A percentile compares a stretch with the other conserved stretches of the same genome.
phyloP scores from a whole-genome alignment of 192 early-diverging fungal genomes.

The Gaertneriomyces semiglobifer region DNA sequence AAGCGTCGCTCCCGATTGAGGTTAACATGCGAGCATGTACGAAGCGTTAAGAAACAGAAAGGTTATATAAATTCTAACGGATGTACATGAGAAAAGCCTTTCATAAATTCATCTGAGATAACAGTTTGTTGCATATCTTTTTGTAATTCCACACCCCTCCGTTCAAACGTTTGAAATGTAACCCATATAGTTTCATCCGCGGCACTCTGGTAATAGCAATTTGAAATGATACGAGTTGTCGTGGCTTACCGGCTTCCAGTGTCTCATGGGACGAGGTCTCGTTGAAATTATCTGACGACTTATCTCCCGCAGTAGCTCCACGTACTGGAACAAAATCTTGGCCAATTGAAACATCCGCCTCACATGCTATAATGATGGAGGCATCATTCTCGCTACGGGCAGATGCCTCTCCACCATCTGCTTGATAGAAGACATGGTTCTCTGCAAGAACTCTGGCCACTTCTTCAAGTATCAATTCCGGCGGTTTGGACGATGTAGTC shows the following conservation, averaged over 20 bases:
- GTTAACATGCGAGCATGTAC: no score
- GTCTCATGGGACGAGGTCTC: neutral
- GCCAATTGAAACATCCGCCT: constrained; percentile 26
- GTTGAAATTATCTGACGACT: neutral
- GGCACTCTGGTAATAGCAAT: constrained; percentile 45
- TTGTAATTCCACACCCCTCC: constrained; percentile 58
- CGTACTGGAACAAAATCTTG: neutral
- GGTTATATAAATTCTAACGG: no score
- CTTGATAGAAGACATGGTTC: neutral
- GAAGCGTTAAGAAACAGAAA: no score
- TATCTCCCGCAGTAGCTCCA: neutral
- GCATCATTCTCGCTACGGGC: neutral
- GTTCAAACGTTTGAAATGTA: constrained; percentile 48
- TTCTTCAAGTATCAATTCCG: constrained; percentile 35
- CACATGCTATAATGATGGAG: constrained; percentile 27
- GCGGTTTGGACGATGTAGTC: constrained; percentile 40
- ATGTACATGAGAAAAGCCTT: neutral
- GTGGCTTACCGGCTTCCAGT: neutral
- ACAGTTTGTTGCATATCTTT: constrained; percentile 47
- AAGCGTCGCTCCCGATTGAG: no score
- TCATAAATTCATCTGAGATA: constrained; percentile 42
- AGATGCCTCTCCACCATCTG: constrained; percentile 3
- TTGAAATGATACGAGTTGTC: constrained; percentile 35
- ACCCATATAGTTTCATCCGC: constrained; percentile 28
- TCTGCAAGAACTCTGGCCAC: constrained; percentile 23